These are phyloP conservation scores for Echinochloa phyllopogon DNA, from an alignment of 176 grass and related monocot species.

Conservation along the genomic window DNA sequence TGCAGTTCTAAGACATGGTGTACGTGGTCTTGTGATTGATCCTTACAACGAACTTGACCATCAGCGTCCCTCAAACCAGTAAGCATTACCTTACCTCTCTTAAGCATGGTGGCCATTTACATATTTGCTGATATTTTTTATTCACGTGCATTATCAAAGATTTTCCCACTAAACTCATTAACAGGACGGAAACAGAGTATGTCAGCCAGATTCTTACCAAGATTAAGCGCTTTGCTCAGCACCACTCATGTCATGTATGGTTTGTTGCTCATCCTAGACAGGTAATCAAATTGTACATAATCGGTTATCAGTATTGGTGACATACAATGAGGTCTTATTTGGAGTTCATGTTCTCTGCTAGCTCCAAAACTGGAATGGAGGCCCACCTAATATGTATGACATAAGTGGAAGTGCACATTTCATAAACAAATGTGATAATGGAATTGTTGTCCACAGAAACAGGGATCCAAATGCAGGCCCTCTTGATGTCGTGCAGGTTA, in stretches of 20 bases:
- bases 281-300: conserved; percentile 54
- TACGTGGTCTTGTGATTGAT: conserved; percentile 94
- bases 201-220: conserved; percentile 93
- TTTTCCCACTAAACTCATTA: conserved; percentile 22
- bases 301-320: background rate
- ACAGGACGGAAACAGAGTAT: conserved; percentile 95
- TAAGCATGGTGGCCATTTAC: conserved; percentile 10
- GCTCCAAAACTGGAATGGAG: conserved; percentile 91
- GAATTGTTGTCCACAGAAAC: conserved; percentile 91
- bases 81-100: conserved; percentile 18
- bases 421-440: conserved; percentile 99
- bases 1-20: conserved; percentile 86
- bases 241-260: conserved; percentile 98
- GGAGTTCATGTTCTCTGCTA: conserved; percentile 40
- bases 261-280: conserved; percentile 99
- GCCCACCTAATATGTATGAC: conserved; percentile 87
- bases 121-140: background rate
- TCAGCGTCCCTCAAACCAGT: conserved; percentile 82
- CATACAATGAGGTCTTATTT: conserved; percentile 38
- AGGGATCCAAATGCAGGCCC: conserved; percentile 67
- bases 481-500: conserved; percentile 80
- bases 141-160: conserved; percentile 7
- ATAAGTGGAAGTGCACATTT: conserved; percentile 99
- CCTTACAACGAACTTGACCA: conserved; percentile 99
- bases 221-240: conserved; percentile 96